phyloP scores from a whole-genome alignment of 805 yeast genomes.

The Myxozyma mucilagina region DNA sequence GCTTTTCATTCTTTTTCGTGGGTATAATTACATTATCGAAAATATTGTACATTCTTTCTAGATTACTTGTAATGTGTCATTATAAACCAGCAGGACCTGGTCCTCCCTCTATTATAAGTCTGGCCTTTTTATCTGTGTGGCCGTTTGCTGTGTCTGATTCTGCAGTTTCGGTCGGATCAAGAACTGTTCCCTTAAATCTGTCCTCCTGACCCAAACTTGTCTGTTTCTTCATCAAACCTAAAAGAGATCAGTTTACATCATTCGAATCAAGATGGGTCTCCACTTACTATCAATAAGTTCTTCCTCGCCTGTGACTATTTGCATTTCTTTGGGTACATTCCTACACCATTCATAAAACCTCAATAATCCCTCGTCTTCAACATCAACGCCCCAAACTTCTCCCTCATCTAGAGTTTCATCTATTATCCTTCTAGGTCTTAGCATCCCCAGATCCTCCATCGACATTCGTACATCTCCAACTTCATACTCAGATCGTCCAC shows the following conservation, averaged over 20 bases:
- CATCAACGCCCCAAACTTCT: slow-evolving; percentile 18
- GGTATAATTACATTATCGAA: neutral
- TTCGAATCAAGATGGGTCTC: neutral
- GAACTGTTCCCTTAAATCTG: slow-evolving; percentile 29
- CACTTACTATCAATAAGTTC: slow-evolving; percentile 19
- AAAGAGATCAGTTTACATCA: neutral
- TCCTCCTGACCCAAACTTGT: slow-evolving; percentile 29
- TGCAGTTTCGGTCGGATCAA: slow-evolving; percentile 8
- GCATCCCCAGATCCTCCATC: slow-evolving; percentile 56
- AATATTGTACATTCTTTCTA: neutral
- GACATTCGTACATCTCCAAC: slow-evolving; percentile 74
- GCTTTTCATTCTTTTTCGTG: neutral
- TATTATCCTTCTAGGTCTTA: slow-evolving; percentile 50
- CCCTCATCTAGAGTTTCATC: slow-evolving; percentile 27
- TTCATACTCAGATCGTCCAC: slow-evolving; percentile 50
- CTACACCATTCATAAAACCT: slow-evolving; percentile 29
- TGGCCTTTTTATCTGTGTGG: neutral
- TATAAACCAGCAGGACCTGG: slow-evolving; percentile 15
- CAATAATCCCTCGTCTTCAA: slow-evolving; percentile 27
- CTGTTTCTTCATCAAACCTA: slow-evolving; percentile 27
- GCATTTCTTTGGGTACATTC: slow-evolving; percentile 11
- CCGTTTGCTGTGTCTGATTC: slow-evolving; percentile 6
- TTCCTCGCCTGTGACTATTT: slow-evolving; percentile 18
- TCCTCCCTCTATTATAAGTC: slow-evolving; percentile 18
- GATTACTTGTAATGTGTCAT: neutral